These are phyloP conservation scores for Rosa persica DNA, from an alignment of 306 rosid species.

Conservation along the genomic window DNA sequence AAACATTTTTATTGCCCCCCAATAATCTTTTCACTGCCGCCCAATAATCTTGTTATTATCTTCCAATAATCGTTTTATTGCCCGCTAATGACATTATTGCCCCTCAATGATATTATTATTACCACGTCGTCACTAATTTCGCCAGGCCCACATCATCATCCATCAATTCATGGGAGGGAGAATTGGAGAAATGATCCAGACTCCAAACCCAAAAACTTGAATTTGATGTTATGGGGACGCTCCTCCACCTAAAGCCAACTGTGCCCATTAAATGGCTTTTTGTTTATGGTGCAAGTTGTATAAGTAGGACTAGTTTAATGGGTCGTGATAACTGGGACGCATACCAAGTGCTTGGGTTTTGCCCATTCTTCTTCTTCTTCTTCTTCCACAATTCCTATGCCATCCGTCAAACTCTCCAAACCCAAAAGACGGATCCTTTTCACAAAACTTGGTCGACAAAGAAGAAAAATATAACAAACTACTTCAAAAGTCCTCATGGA, in stretches of 20 bases:
- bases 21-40: too few relatives aligned
- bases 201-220: background rate
- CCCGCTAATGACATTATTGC: too few relatives aligned
- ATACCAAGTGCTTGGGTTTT: background rate
- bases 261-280: background rate
- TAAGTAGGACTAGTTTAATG: background rate
- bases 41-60: too few relatives aligned
- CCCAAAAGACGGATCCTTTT: constrained; percentile 36
- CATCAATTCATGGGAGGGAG: background rate
- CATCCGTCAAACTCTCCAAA: constrained; percentile 32
- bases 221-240: constrained; percentile 11
- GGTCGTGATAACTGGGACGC: background rate
- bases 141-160: too few relatives aligned
- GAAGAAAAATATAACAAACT: background rate
- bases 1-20: too few relatives aligned
- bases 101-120: too few relatives aligned
- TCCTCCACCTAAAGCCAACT: constrained; percentile 20
- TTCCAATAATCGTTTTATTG: too few relatives aligned
- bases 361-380: background rate
- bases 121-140: too few relatives aligned
- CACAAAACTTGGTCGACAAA: constrained; percentile 35
- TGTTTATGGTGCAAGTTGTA: background rate
- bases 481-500: background rate
- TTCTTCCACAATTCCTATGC: background rate
- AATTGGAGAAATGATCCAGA: background rate